These are phyloP conservation scores for Wickerhamiella parazyma DNA, from an alignment of 805 yeast species.

Conservation along the genomic window DNA sequence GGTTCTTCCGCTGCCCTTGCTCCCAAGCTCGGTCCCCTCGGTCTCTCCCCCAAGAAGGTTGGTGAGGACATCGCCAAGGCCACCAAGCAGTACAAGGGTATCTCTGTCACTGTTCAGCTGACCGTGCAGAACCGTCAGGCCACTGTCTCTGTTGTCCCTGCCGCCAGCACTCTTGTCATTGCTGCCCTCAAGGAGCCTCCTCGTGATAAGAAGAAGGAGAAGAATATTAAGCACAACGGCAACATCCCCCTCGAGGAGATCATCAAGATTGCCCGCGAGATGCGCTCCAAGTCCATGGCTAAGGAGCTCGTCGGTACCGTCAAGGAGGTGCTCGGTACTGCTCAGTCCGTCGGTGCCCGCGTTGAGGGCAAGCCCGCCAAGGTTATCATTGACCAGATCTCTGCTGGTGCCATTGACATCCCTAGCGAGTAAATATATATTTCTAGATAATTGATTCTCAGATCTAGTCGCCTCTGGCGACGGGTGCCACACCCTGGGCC, in stretches of 20 bases:
- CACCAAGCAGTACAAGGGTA: slow-evolving; percentile 97
- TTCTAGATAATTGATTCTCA: slow-evolving; percentile 8
- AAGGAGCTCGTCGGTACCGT: slow-evolving; percentile 92
- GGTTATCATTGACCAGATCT: slow-evolving; percentile 94
- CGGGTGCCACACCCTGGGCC: slow-evolving; percentile 94
- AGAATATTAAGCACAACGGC: slow-evolving; percentile 99
- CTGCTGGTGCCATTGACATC: slow-evolving; percentile 91
- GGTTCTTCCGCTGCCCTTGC: slow-evolving; percentile 99
- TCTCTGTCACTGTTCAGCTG: slow-evolving; percentile 96
- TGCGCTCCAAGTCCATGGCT: slow-evolving; percentile 97
- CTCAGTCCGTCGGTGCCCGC: slow-evolving; percentile 99
- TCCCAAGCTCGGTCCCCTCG: slow-evolving; percentile 99
- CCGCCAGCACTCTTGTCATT: slow-evolving; percentile 97
- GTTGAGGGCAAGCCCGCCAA: slow-evolving; percentile 99
- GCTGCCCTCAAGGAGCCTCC: slow-evolving; percentile 99
- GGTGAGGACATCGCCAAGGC: slow-evolving; percentile 99
- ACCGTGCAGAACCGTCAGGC: slow-evolving; percentile 99
- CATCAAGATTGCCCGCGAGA: slow-evolving; percentile 91
- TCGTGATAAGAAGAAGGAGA: slow-evolving; percentile 99
- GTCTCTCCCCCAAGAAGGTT: slow-evolving; percentile 99
- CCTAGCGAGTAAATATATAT: slow-evolving; percentile 24
- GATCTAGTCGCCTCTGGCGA: slow-evolving; percentile 11
- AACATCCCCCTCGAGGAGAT: slow-evolving; percentile 95
- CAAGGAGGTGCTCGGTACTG: slow-evolving; percentile 99
- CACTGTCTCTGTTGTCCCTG: slow-evolving; percentile 94